Percentiles rank a stretch among this genome's conserved stretches.
Evolutionary conservation across 495 filamentous ascomycete genomes (phyloP).

Genomic region (Melanomma pulvis-pyrius): DNA sequence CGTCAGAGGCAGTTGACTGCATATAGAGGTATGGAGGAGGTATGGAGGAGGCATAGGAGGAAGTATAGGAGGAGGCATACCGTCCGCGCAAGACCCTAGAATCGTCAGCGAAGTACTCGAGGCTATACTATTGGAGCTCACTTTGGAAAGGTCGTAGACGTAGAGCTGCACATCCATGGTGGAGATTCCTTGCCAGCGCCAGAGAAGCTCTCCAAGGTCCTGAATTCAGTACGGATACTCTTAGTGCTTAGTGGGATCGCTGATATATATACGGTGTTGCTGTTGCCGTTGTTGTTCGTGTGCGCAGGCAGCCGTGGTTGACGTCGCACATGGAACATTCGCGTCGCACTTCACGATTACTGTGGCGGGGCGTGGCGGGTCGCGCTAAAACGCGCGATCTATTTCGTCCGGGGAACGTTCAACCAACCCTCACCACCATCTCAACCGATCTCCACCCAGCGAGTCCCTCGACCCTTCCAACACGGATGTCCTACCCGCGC

Average conservation of each 20-base stretch:
- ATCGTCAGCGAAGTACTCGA: conserved; percentile 6
- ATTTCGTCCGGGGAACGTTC: conserved; percentile 5
- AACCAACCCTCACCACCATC: no score
- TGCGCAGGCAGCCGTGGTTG: not conserved
- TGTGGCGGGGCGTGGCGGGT: conserved; percentile 14
- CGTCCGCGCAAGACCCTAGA: conserved; percentile 28
- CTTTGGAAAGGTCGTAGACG: conserved; percentile 90
- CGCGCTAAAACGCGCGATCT: conserved; percentile 26
- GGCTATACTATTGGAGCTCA: conserved; percentile 40
- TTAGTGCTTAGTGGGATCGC: no score
- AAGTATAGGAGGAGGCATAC: conserved; percentile 15
- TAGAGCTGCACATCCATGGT: conserved; percentile 87
- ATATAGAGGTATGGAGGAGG: no score
- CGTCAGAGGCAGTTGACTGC: not conserved
- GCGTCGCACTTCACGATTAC: not conserved
- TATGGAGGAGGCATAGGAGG: no score
- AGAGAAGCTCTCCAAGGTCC: no score
- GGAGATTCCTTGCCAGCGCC: not conserved
- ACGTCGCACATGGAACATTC: not conserved
- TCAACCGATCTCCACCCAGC: conserved; percentile 1
- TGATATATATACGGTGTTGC: not conserved
- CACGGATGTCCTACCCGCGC: no score
- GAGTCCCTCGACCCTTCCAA: no score
- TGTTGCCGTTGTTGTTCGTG: conserved; percentile 8
- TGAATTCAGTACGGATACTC: no score